phyloP scores from a whole-genome alignment of 2,329 filamentous ascomycete species.

The Venturia oleaginea region DNA sequence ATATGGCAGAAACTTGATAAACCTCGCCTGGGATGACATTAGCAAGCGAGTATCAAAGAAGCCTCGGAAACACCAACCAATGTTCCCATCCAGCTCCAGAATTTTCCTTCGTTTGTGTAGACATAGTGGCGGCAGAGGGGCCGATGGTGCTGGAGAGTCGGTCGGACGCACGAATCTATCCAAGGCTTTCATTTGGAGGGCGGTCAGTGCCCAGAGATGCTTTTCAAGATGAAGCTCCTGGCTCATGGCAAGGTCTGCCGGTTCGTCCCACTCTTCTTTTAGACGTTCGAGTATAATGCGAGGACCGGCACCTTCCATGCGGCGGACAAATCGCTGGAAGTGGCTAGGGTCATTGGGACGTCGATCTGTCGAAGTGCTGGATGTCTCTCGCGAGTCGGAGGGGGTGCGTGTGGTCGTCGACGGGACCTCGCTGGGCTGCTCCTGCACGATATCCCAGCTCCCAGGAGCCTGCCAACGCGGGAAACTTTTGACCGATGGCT shows the following conservation, averaged over 20 bases:
- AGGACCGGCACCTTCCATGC: conserved; percentile 46
- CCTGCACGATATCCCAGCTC: conserved; percentile 5
- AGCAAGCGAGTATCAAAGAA: conserved; percentile 8
- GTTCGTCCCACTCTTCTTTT: conserved; percentile 41
- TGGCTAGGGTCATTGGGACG: conserved; percentile 24
- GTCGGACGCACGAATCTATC: conserved; percentile 10
- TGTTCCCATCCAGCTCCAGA: conserved; percentile 31
- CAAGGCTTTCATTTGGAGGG: background rate
- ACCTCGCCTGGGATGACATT: conserved; percentile 30
- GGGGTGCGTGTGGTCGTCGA: background rate
- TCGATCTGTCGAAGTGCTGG: conserved; percentile 15
- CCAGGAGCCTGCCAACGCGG: conserved; percentile 1
- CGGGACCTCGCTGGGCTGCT: no score
- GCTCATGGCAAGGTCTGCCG: conserved; percentile 40
- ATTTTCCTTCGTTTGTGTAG: conserved; percentile 22
- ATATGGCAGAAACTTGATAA: conserved; percentile 36
- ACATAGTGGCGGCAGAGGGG: conserved; percentile 13
- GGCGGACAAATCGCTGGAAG: conserved; percentile 45
- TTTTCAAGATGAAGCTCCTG: conserved; percentile 46
- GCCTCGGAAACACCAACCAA: conserved; percentile 28
- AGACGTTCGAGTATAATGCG: conserved; percentile 47
- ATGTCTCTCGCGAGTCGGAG: background rate
- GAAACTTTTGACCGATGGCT: background rate
- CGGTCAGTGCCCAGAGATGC: conserved; percentile 54
- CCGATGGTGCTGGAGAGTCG: background rate